Percentiles rank a stretch among this genome's conserved stretches.
Evolutionary conservation across 306 rosid genomes (phyloP).

Genomic region (Astragalus glycyphyllos): DNA sequence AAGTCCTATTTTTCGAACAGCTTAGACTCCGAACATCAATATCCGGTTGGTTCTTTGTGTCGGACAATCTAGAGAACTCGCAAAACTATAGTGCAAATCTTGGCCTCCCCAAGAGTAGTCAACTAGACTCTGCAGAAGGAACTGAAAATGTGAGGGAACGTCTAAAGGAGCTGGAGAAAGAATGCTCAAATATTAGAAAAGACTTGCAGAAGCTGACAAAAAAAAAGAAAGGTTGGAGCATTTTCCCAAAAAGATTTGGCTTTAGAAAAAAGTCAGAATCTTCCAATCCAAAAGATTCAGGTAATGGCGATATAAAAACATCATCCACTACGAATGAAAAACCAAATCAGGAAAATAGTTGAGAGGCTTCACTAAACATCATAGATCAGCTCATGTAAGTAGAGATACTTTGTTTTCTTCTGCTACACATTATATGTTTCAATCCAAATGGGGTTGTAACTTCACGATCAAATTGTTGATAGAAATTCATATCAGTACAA

Average conservation of each 20-base stretch:
- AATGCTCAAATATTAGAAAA: constrained; percentile 70
- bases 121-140: constrained; percentile 49
- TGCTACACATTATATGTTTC: constrained; percentile 11
- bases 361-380: constrained; percentile 43
- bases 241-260: constrained; percentile 74
- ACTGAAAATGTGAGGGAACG: constrained; percentile 67
- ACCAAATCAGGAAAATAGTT: constrained; percentile 48
- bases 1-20: constrained; percentile 87
- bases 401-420: constrained; percentile 18
- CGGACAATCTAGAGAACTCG: constrained; percentile 69
- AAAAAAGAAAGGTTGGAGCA: constrained; percentile 75
- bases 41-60: constrained; percentile 89
- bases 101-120: constrained; percentile 50
- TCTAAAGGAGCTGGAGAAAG: constrained; percentile 75
- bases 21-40: constrained; percentile 90
- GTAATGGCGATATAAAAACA: constrained; percentile 39
- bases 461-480: constrained; percentile 36
- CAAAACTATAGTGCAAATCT: constrained; percentile 55
- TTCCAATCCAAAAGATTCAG: constrained; percentile 53
- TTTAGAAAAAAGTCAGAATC: constrained; percentile 65
- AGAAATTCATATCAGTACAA: background rate
- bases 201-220: constrained; percentile 76
- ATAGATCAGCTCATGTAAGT: constrained; percentile 38
- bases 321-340: constrained; percentile 49
- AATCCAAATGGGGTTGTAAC: constrained; percentile 37